Evolutionary conservation across 2,329 filamentous ascomycete species (phyloP), one percentile per base, ranked within the genome.

Genomic region (Elsinoe australis): DNA sequence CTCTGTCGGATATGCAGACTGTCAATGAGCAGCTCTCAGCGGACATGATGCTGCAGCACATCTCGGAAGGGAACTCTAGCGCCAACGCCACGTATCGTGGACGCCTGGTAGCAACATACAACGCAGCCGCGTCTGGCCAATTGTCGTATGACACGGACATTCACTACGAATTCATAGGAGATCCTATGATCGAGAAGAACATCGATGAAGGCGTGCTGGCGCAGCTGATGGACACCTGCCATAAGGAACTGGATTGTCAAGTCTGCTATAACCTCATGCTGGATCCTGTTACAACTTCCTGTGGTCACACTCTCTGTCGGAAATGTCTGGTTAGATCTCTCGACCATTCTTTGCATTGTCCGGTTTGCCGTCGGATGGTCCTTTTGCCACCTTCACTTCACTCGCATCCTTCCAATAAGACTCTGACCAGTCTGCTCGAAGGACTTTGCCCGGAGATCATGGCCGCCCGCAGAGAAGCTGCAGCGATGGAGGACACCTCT

Each of bases 251-350:
- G 59, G 87, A 95, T 59, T 95, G 89, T 56, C 86, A 92, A 58
- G 80, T 95, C 51, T 95, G 89, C 66, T 94, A 90, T 63, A 78
- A 80, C 32, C 65, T 94, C 17, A 84, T 90, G 62, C 70, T 87
- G 52, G 85, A 94, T 52, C 87, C 89, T 0, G 71, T 89, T 45
- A 95, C 88, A 0, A 94, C 87, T 0, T 74, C 78, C 1, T 95
- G 89, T 58, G 89, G 89, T 1, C 89, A 95, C 63, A 95, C 87
- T 0, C 90, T 92, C 58, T 95, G 89, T 63, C 80, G 85, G 15
- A 76, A 77, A 51, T 95, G 89, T 61, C 71, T 95, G 17, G 78
- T 81, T 49, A 79, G 84, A 36, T 79, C 85, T 5, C 71, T 94
- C 51, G 84, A 90, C 57, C 83, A 92, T 60, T 83, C 84, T 1